These are phyloP conservation scores for Starmerella kuoi DNA, from an alignment of 805 yeast species.

Conservation along the genomic window DNA sequence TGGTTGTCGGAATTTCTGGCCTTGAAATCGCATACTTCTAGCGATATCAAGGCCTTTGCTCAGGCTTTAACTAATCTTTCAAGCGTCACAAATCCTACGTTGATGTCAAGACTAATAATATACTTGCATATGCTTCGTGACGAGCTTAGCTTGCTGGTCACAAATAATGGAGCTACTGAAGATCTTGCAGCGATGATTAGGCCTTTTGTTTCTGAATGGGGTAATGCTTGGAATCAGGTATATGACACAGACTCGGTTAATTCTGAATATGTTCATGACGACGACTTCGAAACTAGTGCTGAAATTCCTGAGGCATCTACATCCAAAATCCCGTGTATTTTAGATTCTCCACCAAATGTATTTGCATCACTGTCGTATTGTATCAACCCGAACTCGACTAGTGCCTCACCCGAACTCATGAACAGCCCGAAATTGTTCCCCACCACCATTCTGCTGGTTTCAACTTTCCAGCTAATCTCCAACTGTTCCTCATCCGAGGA, in stretches of 20 bases:
- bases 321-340: not conserved
- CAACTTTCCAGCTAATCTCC: not conserved
- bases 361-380: not conserved
- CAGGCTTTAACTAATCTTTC: not conserved
- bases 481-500: not conserved
- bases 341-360: not conserved
- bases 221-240: constrained; percentile 63
- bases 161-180: constrained; percentile 30
- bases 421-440: not conserved
- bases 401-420: not conserved
- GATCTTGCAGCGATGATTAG: constrained; percentile 46
- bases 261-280: not conserved
- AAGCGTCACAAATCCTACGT: not conserved
- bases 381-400: not conserved
- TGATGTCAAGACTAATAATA: constrained; percentile 36
- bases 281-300: not conserved
- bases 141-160: constrained; percentile 50
- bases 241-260: too few species aligned
- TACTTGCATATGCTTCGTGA: constrained; percentile 69
- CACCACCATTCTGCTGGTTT: not conserved
- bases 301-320: constrained; percentile 4
- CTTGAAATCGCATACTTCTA: too few species aligned
- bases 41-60: constrained; percentile 7
- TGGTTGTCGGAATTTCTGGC: constrained; percentile 3
- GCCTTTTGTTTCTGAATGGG: constrained; percentile 46